A percentile compares a stretch with the other conserved stretches of the same genome.
phyloP scores from a whole-genome alignment of 768 basidiomycete species.

The Rubroboletus satanas region DNA sequence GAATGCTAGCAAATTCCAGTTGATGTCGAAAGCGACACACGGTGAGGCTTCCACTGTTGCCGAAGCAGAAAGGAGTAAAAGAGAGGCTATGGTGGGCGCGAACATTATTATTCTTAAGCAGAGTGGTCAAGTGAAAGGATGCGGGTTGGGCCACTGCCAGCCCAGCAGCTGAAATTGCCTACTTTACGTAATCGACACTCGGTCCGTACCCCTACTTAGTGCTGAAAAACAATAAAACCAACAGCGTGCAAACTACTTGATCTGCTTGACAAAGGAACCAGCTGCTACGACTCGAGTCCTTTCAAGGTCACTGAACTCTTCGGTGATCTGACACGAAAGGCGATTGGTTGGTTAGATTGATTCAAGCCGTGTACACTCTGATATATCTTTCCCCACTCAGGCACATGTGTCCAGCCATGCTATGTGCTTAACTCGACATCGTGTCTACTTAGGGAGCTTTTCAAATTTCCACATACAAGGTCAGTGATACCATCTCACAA shows the following conservation, averaged over 20 bases:
- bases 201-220: not conserved
- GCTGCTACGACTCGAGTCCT: too few species aligned
- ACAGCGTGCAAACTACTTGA: not conserved
- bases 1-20: conserved; percentile 84
- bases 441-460: not conserved
- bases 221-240: not conserved
- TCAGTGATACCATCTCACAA: not conserved
- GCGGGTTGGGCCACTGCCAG: not conserved
- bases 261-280: too few species aligned
- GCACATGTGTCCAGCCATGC: too few species aligned
- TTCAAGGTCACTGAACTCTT: too few species aligned
- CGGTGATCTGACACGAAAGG: not conserved
- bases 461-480: not conserved
- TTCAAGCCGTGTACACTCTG: not conserved
- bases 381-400: too few species aligned
- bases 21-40: conserved; percentile 76
- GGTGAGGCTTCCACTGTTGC: conserved; percentile 39
- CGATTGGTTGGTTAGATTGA: not conserved
- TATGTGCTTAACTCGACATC: not conserved
- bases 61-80: conserved; percentile 43
- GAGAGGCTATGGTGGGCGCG: conserved; percentile 47
- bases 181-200: not conserved
- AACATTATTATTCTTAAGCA: conserved; percentile 32
- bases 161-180: not conserved
- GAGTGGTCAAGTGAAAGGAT: not conserved